These are phyloP conservation scores for Aspergillus sp. DNA, from an alignment of 2,329 filamentous ascomycete genomes.

Conservation along the genomic window DNA sequence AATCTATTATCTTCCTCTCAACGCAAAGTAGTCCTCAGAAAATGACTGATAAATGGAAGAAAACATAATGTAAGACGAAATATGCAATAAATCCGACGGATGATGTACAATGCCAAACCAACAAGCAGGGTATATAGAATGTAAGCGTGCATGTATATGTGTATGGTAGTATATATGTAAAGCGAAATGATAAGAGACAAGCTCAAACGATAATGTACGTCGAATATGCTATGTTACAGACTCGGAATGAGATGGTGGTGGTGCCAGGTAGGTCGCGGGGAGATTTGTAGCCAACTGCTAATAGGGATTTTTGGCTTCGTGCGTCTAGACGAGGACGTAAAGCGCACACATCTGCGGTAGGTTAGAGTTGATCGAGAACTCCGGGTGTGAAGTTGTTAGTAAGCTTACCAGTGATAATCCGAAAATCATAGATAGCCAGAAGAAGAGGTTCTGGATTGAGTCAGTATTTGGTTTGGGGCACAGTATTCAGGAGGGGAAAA, in stretches of 20 bases:
- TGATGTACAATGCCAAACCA: not conserved
- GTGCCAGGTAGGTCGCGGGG: not conserved
- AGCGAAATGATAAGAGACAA: not conserved
- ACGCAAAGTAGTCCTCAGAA: no score
- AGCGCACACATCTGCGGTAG: conserved; percentile 57
- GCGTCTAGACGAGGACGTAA: conserved; percentile 57
- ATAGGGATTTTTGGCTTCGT: not conserved
- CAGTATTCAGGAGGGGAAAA: not conserved
- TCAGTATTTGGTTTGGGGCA: not conserved
- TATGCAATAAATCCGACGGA: not conserved
- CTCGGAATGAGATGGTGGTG: not conserved
- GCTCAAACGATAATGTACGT: not conserved
- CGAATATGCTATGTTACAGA: not conserved
- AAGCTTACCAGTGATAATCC: conserved; percentile 74
- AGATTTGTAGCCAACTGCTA: no score
- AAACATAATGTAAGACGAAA: not conserved
- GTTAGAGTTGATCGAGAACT: not conserved
- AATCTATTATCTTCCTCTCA: no score
- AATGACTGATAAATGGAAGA: no score
- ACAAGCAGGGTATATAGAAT: not conserved
- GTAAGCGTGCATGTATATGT: no score
- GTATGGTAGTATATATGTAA: not conserved
- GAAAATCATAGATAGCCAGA: conserved; percentile 90
- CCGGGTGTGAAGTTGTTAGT: not conserved
- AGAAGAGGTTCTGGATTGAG: conserved; percentile 67